These are phyloP conservation scores for Rhizophora apiculata DNA, from an alignment of 345 rosid genomes.

Conservation along the genomic window DNA sequence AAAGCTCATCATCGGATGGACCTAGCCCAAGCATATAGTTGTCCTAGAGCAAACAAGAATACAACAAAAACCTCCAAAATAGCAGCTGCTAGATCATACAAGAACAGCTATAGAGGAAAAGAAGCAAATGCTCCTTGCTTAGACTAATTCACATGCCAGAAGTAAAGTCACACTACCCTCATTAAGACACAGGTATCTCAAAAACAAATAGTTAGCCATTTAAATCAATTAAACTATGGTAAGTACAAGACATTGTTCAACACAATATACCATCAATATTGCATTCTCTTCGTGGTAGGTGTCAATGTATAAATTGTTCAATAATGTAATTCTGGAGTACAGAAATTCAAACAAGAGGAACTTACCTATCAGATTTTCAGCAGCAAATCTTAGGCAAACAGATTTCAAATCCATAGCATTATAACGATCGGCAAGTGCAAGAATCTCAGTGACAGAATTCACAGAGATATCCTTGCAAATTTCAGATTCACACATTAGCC, in stretches of 20 bases:
- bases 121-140: too few relatives aligned
- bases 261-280: neutral
- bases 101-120: too few relatives aligned
- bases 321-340: neutral
- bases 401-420: conserved; percentile 74
- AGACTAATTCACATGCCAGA: too few relatives aligned
- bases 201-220: neutral
- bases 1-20: too few relatives aligned
- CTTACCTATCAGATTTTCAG: conserved; percentile 83
- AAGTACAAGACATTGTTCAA: neutral
- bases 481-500: conserved; percentile 78
- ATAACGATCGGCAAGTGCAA: conserved; percentile 78
- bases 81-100: too few relatives aligned
- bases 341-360: conserved; percentile 18
- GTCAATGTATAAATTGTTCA: conserved; percentile 2
- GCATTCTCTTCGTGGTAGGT: neutral
- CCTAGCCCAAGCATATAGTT: too few relatives aligned
- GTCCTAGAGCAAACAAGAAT: too few relatives aligned
- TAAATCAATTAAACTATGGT: neutral
- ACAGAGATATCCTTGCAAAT: conserved; percentile 85
- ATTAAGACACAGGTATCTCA: neutral
- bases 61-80: too few relatives aligned
- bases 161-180: too few relatives aligned
- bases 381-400: conserved; percentile 82
- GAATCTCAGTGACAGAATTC: conserved; percentile 62